Conservation (phyloP, 805 yeast genomes). For the Candida awuae region DNA sequence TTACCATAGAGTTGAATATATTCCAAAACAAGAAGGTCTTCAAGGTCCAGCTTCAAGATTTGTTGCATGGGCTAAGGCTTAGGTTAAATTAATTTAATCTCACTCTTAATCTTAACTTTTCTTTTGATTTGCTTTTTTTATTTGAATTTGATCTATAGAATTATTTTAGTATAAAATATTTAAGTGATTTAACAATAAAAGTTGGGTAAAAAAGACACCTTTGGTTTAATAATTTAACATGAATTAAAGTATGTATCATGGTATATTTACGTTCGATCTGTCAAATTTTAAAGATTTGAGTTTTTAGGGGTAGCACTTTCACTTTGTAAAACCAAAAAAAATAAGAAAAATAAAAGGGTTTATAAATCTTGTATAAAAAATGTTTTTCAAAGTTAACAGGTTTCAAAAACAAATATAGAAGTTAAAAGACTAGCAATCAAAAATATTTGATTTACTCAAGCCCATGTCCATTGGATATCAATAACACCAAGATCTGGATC, state of each 20-base stretch:
- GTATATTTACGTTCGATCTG: too few relatives aligned
- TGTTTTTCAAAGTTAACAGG: too few relatives aligned
- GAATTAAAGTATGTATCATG: neutral
- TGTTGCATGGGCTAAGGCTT: constrained; percentile 46
- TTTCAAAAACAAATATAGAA: neutral
- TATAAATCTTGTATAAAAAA: too few relatives aligned
- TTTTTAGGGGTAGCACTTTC: too few relatives aligned
- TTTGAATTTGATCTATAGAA: too few relatives aligned
- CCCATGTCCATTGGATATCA: constrained; percentile 34
- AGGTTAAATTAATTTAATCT: neutral
- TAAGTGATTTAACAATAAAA: too few relatives aligned
- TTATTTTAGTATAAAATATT: too few relatives aligned
- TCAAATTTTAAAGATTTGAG: too few relatives aligned
- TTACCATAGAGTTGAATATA: constrained; percentile 73
- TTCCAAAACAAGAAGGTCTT: constrained; percentile 72
- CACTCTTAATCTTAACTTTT: neutral
- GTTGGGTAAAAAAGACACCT: too few relatives aligned
- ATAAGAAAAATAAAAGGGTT: too few relatives aligned
- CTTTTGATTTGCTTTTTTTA: too few relatives aligned
- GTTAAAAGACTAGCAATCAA: neutral
- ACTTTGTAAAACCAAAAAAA: too few relatives aligned
- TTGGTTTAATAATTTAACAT: neutral
- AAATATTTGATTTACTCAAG: neutral
- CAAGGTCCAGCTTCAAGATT: constrained; percentile 50
- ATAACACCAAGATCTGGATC: constrained; percentile 39